A percentile compares a stretch with the other conserved stretches of the same genome.
Conservation (phyloP, 257 asterid species). For the Nicotiana benthamiana region DNA sequence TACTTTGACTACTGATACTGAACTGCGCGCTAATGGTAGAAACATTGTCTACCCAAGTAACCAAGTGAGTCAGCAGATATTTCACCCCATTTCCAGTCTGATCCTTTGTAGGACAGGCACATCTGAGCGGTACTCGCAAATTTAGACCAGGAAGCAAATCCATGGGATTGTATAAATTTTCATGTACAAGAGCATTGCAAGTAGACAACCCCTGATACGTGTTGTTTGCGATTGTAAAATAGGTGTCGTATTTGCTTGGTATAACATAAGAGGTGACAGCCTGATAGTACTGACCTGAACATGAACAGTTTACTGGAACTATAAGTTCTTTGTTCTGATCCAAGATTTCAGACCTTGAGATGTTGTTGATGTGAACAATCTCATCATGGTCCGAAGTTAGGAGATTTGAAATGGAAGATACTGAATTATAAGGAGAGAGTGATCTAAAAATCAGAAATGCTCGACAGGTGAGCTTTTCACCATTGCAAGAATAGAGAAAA, state of each 20-base stretch:
- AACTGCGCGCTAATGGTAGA: conserved; percentile 28
- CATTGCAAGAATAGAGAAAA: conserved; percentile 47
- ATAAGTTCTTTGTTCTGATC: conserved; percentile 33
- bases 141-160: conserved; percentile 20
- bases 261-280: conserved; percentile 43
- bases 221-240: conserved; percentile 35
- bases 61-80: conserved; percentile 43
- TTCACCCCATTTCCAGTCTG: conserved; percentile 33
- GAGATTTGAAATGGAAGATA: conserved; percentile 42
- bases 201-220: conserved; percentile 50
- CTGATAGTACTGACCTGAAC: conserved; percentile 50
- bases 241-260: conserved; percentile 14
- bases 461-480: conserved; percentile 26
- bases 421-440: conserved; percentile 23
- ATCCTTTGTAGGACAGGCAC: conserved; percentile 56
- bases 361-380: conserved; percentile 34
- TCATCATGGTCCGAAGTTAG: conserved; percentile 32
- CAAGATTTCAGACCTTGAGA: conserved; percentile 27
- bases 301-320: conserved; percentile 48
- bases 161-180: conserved; percentile 22
- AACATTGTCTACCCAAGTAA: conserved; percentile 29
- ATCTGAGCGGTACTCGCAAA: conserved; percentile 50
- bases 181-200: conserved; percentile 37
- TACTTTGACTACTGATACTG: conserved; percentile 23
- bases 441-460: conserved; percentile 48